Conservation (phyloP, 345 rosid genomes). For the Limnanthes douglasii region DNA sequence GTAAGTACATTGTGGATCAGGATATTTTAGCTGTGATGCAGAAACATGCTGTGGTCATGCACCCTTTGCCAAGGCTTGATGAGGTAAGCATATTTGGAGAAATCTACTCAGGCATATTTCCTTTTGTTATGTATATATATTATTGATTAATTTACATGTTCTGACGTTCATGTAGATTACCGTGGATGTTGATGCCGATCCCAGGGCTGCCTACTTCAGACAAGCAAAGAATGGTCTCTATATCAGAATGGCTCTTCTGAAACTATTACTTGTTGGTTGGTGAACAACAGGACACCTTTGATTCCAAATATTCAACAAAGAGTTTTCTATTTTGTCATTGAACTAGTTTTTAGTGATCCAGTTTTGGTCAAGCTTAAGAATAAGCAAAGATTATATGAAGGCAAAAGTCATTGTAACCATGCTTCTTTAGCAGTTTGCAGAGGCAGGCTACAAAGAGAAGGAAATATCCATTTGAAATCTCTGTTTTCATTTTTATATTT, state of each 20-base stretch:
- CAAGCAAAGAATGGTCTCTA: conserved; percentile 97
- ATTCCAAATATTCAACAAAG: too few relatives aligned
- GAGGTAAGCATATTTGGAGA: conserved; percentile 55
- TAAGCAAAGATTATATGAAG: too few relatives aligned
- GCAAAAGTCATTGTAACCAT: too few relatives aligned
- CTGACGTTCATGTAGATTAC: conserved; percentile 31
- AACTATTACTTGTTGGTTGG: conserved; percentile 21
- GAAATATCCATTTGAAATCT: too few relatives aligned
- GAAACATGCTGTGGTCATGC: conserved; percentile 80
- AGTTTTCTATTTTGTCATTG: too few relatives aligned
- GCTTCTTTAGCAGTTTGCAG: too few relatives aligned
- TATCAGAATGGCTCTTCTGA: conserved; percentile 86
- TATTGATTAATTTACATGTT: not conserved
- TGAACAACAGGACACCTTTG: too few relatives aligned
- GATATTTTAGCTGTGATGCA: conserved; percentile 57
- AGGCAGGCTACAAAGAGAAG: too few relatives aligned
- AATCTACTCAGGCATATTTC: too few relatives aligned
- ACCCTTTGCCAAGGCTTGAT: conserved; percentile 92
- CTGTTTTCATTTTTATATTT: too few relatives aligned
- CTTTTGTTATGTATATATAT: not conserved
- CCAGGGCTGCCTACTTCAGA: conserved; percentile 93
- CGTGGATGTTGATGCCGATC: conserved; percentile 68
- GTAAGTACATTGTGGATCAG: conserved; percentile 69
- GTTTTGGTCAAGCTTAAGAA: too few relatives aligned
- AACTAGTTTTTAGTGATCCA: too few relatives aligned